Evolutionary conservation across 306 rosid genomes (phyloP).

Genomic region (Canavalia ensiformis): DNA sequence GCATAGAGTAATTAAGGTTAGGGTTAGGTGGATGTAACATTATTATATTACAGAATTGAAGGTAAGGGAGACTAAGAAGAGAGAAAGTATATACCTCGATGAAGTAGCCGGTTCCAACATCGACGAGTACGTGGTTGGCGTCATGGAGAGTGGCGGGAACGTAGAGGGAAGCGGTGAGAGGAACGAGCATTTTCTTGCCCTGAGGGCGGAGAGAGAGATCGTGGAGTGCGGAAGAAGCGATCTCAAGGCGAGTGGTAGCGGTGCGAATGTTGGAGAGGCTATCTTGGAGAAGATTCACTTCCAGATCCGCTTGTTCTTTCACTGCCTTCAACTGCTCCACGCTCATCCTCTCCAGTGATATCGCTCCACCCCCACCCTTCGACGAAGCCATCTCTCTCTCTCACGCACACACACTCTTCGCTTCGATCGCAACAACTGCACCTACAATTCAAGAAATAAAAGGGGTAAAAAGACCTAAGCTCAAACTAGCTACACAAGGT

Average conservation of each 20-base stretch:
- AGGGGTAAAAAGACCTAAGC: no score
- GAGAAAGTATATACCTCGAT: slow-evolving; percentile 62
- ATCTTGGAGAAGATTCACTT: slow-evolving; percentile 87
- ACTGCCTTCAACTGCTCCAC: slow-evolving; percentile 81
- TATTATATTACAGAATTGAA: no score
- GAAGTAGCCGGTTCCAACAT: slow-evolving; percentile 97
- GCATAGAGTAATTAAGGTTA: no score
- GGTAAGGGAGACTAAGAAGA: no score
- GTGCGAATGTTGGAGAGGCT: slow-evolving; percentile 88
- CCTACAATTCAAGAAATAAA: no score
- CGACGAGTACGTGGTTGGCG: slow-evolving; percentile 72
- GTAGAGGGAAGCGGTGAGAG: slow-evolving; percentile 95
- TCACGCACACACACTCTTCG: not conserved
- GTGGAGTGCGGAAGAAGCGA: slow-evolving; percentile 78
- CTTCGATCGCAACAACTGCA: not conserved
- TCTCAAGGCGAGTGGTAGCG: slow-evolving; percentile 88
- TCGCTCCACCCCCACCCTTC: slow-evolving; percentile 55
- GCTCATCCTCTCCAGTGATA: slow-evolving; percentile 79
- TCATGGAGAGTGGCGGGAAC: slow-evolving; percentile 89
- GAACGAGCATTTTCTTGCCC: slow-evolving; percentile 81
- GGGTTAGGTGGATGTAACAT: no score
- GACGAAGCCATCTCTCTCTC: slow-evolving; percentile 55
- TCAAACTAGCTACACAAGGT: no score
- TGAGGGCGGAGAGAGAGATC: slow-evolving; percentile 88
- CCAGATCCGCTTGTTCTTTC: slow-evolving; percentile 87